Evolutionary conservation across 768 basidiomycete species (phyloP), one percentile per base, ranked within the genome.

Genomic region (Macrolepiota albuminosa): DNA sequence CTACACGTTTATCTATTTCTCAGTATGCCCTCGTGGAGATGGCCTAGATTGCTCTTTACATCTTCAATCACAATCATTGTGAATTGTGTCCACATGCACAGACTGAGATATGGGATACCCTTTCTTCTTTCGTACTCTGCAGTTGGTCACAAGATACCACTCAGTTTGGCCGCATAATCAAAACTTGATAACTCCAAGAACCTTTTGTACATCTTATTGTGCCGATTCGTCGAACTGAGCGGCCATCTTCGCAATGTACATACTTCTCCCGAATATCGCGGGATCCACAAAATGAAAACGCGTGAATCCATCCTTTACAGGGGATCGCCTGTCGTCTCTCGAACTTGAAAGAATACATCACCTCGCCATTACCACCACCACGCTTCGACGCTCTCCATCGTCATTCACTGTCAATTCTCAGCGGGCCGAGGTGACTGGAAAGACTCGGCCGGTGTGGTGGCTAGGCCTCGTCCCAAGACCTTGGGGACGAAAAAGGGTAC

Each of bases 91-190:
- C 45, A 34, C n/a, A n/a, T 26, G 18, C 21, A 24, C 24, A 18
- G 18, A 48, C 45, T 43, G 36, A 56, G 40, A 53, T 33, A 40
- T 29, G 29, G 29, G 29, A 29, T 29, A 29, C 16, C 36, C 42
- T 36, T 47, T 59, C 21, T 33, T 52, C 21, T 39, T 55, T 45
- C 43, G 42, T 26, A 37, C 46, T 54, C 8, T 59, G 39, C 40
- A 43, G 42, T 43, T 43, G 59, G 42, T 63, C 62, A 57, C 58
- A 59, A 57, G 62, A 51, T 49, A 26, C 37, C 36, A 3, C 10
- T 10, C 21, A 6, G 21, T 51, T 26, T 29, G 16, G 31, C 26
- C 54, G 14, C 29, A 33, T 33, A 43, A 13, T 59, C 49, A 26
- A 33, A 45, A 42, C 36, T 37, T 31, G 45, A 33, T 36, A 40